Evolutionary conservation across 495 filamentous ascomycete species (phyloP), one percentile per base, ranked within the genome.

Genomic region (Penicillium chermesinum): DNA sequence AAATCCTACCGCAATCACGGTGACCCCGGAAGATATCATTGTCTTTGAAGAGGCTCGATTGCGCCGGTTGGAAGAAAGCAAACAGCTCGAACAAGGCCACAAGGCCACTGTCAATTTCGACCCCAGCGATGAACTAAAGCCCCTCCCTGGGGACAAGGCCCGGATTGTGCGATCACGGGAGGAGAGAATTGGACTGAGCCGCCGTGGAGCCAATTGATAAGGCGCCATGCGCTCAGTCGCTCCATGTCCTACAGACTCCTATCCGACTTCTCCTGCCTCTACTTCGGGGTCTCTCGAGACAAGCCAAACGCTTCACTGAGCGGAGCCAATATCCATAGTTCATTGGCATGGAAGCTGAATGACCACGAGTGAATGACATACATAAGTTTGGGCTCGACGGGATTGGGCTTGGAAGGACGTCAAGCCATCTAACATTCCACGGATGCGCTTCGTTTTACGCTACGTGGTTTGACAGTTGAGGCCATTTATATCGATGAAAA

Each of bases 1-100:
- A 30, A 83, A 85, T 39, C 84, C 87, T 2, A 94, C 88, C 4
- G 75, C 82, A 20, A 86, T 94, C 52, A 76, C 80, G 43, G 74
- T 94, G 32, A 91, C 88, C 0, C 72, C 82, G 8, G 87, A 91
- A 66, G 88, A 94, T 60, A 65, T 93, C 33, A 76, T 82, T 19
- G 73, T 80, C 36, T 91, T 88, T 65, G 87, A 90, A 69, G 86
- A 91, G 45, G 54, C 64, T 14, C 67, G 67, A 44, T 55, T 63
- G 40, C 67, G 59, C 53, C 67, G 65, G 40, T 32, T 59, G 19
- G 50, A 55, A 16, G 52, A 70, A 45, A 65, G 58, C 30, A 62
- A 57, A 25, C 49, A 50, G 12, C 44, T 44, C 0, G 50, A 55
- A 3, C 41, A 67, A 44, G 37, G 48, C 7, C 54, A 61, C 34